A percentile compares a stretch with the other conserved stretches of the same genome.
These are phyloP conservation scores for Malassezia cuniculi DNA, from an alignment of 1,284 basidiomycete genomes.

Conservation along the genomic window DNA sequence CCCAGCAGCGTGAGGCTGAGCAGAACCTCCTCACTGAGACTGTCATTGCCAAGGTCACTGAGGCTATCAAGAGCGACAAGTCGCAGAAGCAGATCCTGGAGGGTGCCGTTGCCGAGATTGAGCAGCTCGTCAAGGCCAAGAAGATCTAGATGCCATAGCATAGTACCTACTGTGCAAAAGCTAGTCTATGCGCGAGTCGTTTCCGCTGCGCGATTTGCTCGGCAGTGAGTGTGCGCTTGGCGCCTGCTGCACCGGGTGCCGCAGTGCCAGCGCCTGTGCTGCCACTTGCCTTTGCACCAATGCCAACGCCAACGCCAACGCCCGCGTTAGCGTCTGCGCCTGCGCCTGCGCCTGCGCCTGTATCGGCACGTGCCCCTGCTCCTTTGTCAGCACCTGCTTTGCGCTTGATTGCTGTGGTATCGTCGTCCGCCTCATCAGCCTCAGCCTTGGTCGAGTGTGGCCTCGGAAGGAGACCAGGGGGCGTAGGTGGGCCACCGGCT, in stretches of 20 bases:
- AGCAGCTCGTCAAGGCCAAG: constrained; percentile 50
- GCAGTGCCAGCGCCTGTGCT: no score
- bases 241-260: neutral
- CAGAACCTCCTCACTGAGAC: constrained; percentile 76
- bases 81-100: constrained; percentile 79
- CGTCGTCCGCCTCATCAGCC: constrained; percentile 13
- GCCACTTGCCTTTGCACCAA: no score
- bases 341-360: constrained; percentile 7
- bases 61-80: constrained; percentile 74
- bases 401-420: constrained; percentile 9
- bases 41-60: constrained; percentile 74
- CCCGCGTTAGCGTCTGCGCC: no score
- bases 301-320: no score
- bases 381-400: constrained; percentile 19
- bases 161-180: constrained; percentile 6
- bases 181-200: constrained; percentile 20
- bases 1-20: constrained; percentile 88
- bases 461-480: constrained; percentile 24
- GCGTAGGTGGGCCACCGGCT: constrained; percentile 26
- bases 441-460: constrained; percentile 25
- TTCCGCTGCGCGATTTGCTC: constrained; percentile 33
- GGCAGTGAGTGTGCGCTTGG: constrained; percentile 17
- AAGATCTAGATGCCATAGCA: constrained; percentile 25
- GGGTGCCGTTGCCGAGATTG: constrained; percentile 75
- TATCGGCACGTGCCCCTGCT: constrained; percentile 1